Evolutionary conservation across 2,329 filamentous ascomycete species (phyloP), one percentile per base, ranked within the genome.

Genomic region (Daldinia eschscholtzii): DNA sequence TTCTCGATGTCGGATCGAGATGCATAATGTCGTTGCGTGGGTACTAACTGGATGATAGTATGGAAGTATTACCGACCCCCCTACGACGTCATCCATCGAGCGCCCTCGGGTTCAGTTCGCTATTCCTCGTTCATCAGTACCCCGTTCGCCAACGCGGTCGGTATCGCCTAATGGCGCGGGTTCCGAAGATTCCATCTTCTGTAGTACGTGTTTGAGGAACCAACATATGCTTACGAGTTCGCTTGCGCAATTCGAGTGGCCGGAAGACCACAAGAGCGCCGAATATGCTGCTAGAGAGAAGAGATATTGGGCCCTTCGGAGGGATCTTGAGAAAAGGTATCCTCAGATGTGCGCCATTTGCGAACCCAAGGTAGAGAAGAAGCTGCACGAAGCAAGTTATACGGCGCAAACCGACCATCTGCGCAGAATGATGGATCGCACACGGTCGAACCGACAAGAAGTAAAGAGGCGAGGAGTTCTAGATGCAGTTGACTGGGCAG

Each of bases 61-160:
- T 78, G 95, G 95, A 76, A 90, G 97, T 57, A 96, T 98, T 72
- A 92, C 93, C 63, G 95, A 99, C 79, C 93, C 94, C 28, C 94
- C 93, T 2, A 81, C 86, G 20, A 87, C 88, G 65, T 86, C 85
- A n/a, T 81, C 82, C 55, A 79, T 79, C 71, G 80, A 68, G 79
- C 78, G 82, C 61, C 77, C 80, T 68, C 76, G 79, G 42, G 76
- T 81, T n/a, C 80, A 81, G 64, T 90, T 84, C 78, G 86, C 83
- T 59, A 81, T 83, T 59, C 75, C 82, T 53, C 81, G 81, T 70
- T 72, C 83, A 66, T 73, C 77, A 13, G 69, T 72, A 33, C 61
- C 70, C 37, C 75, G 73, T 61, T 74, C 72, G 64, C 76, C 65
- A 68, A 73, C 77, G 42, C 74, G 77, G 35, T 69, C 76, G 56